Base-by-base conservation (phyloP, 73 alveolate genomes). In the Tetrahymena borealis region DNA sequence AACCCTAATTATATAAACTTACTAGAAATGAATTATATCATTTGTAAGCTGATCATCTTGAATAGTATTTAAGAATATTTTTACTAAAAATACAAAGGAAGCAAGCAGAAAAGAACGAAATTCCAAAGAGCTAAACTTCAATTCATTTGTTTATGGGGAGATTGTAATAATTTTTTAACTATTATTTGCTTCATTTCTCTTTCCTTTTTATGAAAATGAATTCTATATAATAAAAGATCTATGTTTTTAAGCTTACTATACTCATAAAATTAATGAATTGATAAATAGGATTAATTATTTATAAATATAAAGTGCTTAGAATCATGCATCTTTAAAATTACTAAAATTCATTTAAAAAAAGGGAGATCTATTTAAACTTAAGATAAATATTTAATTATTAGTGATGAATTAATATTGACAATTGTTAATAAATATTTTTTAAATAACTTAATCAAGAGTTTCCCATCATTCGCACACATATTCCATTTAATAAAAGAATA, bases 101-200 rank as follows among this genome's bases (percentile, higher is more conserved):
- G 93, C 93, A 12, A 93, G 95, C 39, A 79, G 36, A 39, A 90
- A 78, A 18, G 95, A 93, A 37, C 90, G 95, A 36, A 38, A 39
- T 38, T 60, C 91, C 10, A 38, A 79, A 40, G 78, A 93, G 33
- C 33, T 93, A 41, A 93, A 91, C 60, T 93, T 90, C 3, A 93
- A 85, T 39, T 79, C 93, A 13, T 90, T 79, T 11, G 78, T 85
- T 7, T 93, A 93, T 40, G 95, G 95, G 1, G 95, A 93, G 78
- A 93, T 93, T 32, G 95, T 93, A 93, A 93, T 60, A 39, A 92
- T 39, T 40, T 93, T 15, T 33, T 6, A 39, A 93, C 7, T 37
- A 33, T 18, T 60, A 28, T 78, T 42, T 91, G 39, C 15, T 78
- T 79, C 31, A 28, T 16, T 41, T 91, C 94, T 16, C 39, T 91